A percentile compares a stretch with the other conserved stretches of the same genome.
phyloP scores from a whole-genome alignment of 768 basidiomycete species.

The Solioccasus polychromus region DNA sequence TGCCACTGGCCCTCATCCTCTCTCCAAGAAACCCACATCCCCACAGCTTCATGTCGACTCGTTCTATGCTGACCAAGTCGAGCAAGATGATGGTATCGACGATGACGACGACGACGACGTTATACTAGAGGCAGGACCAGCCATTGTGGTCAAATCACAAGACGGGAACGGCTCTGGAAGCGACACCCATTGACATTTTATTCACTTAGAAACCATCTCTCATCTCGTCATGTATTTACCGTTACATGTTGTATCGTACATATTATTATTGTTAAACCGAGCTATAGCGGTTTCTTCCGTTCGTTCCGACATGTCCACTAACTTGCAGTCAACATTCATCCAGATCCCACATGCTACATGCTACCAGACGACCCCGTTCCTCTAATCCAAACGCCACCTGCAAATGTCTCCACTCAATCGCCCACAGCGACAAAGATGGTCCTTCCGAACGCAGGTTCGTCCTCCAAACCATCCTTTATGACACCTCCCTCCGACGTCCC shows the following conservation, averaged over 20 bases:
- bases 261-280: background rate
- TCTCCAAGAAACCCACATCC: slow-evolving; percentile 34
- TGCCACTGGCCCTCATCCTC: slow-evolving; percentile 52
- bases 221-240: slow-evolving; percentile 18
- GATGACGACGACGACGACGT: slow-evolving; percentile 65
- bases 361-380: slow-evolving; percentile 20
- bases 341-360: slow-evolving; percentile 29
- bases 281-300: background rate
- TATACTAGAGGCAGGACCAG: slow-evolving; percentile 73
- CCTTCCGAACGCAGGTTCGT: slow-evolving; percentile 3
- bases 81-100: slow-evolving; percentile 57
- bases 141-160: slow-evolving; percentile 42
- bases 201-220: slow-evolving; percentile 6
- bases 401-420: slow-evolving; percentile 18
- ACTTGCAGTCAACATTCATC: too few relatives aligned
- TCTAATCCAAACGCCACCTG: slow-evolving; percentile 9
- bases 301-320: background rate
- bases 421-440: slow-evolving; percentile 9
- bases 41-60: slow-evolving; percentile 33
- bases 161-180: slow-evolving; percentile 27
- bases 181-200: slow-evolving; percentile 13
- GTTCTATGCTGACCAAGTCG: slow-evolving; percentile 42
- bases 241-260: slow-evolving; percentile 11
- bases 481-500: slow-evolving; percentile 13
- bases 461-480: slow-evolving; percentile 10